Percentiles rank a stretch among this genome's conserved stretches.
These are phyloP conservation scores for Stephania japonica DNA, from an alignment of 164 flowering plant genomes.

Conservation along the genomic window DNA sequence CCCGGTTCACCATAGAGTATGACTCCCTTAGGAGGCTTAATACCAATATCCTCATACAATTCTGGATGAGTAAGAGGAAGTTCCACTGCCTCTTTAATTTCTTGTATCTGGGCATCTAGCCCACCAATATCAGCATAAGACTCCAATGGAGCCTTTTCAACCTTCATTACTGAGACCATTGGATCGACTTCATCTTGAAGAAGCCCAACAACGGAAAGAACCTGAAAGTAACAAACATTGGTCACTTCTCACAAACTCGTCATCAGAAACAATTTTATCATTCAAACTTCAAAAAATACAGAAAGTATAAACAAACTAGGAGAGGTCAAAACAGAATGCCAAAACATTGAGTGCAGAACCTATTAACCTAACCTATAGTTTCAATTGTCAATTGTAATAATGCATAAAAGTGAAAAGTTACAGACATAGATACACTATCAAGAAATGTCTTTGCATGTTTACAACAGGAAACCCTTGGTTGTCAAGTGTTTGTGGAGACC, in stretches of 20 bases:
- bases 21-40: constrained; percentile 89
- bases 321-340: background rate
- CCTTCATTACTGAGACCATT: constrained; percentile 90
- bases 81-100: constrained; percentile 90
- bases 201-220: constrained; percentile 79
- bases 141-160: constrained; percentile 83
- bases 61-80: constrained; percentile 90
- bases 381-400: background rate
- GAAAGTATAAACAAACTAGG: background rate
- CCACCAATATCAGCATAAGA: constrained; percentile 94
- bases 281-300: background rate
- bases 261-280: background rate
- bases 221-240: constrained; percentile 27
- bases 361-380: background rate
- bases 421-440: background rate
- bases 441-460: background rate
- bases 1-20: constrained; percentile 90
- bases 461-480: background rate
- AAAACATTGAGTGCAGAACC: background rate
- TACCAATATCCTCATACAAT: constrained; percentile 85
- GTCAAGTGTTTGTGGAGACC: too few relatives aligned
- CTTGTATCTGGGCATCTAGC: constrained; percentile 84
- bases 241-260: background rate
- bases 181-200: constrained; percentile 91
- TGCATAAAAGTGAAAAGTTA: background rate